These are phyloP conservation scores for Clavispora asparagi DNA, from an alignment of 805 yeast genomes.

Conservation along the genomic window DNA sequence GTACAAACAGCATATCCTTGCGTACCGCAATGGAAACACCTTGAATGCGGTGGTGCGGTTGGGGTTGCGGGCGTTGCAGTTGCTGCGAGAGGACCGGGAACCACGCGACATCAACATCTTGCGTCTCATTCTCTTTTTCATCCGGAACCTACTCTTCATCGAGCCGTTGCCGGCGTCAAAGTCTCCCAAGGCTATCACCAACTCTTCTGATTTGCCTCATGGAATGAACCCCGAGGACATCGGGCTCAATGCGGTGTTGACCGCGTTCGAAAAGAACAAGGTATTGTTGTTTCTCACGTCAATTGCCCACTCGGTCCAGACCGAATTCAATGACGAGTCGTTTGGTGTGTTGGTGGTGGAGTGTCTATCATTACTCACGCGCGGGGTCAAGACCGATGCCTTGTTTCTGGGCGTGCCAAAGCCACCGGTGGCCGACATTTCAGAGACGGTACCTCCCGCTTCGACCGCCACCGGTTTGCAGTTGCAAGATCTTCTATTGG, in stretches of 20 bases:
- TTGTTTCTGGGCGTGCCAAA: conserved; percentile 2
- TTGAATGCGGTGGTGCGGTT: conserved; percentile 66
- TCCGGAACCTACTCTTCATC: conserved; percentile 74
- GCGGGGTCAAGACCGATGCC: conserved; percentile 36
- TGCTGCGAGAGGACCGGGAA: conserved; percentile 51
- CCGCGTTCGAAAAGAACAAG: conserved; percentile 59
- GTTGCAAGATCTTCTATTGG: conserved; percentile 48
- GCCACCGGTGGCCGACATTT: conserved; percentile 2
- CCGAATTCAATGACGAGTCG: conserved; percentile 56
- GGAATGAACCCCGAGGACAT: conserved; percentile 64
- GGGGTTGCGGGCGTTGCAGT: conserved; percentile 55
- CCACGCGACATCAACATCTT: conserved; percentile 69
- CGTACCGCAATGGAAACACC: conserved; percentile 53
- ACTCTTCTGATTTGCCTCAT: conserved; percentile 45
- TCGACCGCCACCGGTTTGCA: conserved; percentile 34
- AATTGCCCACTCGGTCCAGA: conserved; percentile 57
- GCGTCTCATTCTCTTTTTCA: conserved; percentile 63
- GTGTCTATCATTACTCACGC: conserved; percentile 56
- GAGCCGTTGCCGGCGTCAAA: conserved; percentile 61
- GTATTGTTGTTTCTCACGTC: conserved; percentile 73
- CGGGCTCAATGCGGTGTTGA: conserved; percentile 52
- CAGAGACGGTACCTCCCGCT: conserved; percentile 14
- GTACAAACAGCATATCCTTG: conserved; percentile 67
- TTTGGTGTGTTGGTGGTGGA: conserved; percentile 67
- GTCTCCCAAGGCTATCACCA: conserved; percentile 34